Percentiles rank a stretch among this genome's conserved stretches.
phyloP scores from a whole-genome alignment of 139 green algal species.

The Volvox africanus region DNA sequence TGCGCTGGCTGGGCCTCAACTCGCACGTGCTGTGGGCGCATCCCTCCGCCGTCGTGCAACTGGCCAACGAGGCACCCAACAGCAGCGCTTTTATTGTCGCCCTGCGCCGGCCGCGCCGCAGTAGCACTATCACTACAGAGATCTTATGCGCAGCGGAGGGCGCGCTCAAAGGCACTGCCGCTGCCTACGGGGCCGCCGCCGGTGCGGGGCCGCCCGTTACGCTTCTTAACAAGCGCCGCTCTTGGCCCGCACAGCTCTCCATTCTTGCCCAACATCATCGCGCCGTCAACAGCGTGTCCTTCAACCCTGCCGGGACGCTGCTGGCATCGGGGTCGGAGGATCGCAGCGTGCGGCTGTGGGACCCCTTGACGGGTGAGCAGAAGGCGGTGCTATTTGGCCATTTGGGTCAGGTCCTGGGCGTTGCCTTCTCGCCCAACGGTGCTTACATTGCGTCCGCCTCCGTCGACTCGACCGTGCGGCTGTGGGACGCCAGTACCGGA shows the following conservation, averaged over 20 bases:
- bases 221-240: slow-evolving; percentile 41
- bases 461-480: slow-evolving; percentile 46
- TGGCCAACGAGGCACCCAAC: slow-evolving; percentile 48
- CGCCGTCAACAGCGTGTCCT: slow-evolving; percentile 33
- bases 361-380: slow-evolving; percentile 47
- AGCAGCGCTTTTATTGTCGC: slow-evolving; percentile 25
- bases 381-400: slow-evolving; percentile 50
- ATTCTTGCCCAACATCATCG: slow-evolving; percentile 44
- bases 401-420: slow-evolving; percentile 19
- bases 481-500: slow-evolving; percentile 52
- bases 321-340: slow-evolving; percentile 44
- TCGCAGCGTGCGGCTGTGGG: slow-evolving; percentile 52
- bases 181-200: too few relatives aligned
- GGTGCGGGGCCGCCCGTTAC: slow-evolving; percentile 8
- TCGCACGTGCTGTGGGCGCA: slow-evolving; percentile 37
- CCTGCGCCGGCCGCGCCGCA: slow-evolving; percentile 30
- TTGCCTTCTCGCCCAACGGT: slow-evolving; percentile 49
- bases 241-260: slow-evolving; percentile 45
- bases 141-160: neutral
- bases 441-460: slow-evolving; percentile 36
- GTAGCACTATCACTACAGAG: slow-evolving; percentile 42
- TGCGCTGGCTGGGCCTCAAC: slow-evolving; percentile 42
- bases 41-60: slow-evolving; percentile 30
- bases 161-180: neutral
- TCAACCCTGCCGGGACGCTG: slow-evolving; percentile 54